These are phyloP conservation scores for Colletotrichum theobromicola DNA, from an alignment of 2,329 filamentous ascomycete species.

Conservation along the genomic window DNA sequence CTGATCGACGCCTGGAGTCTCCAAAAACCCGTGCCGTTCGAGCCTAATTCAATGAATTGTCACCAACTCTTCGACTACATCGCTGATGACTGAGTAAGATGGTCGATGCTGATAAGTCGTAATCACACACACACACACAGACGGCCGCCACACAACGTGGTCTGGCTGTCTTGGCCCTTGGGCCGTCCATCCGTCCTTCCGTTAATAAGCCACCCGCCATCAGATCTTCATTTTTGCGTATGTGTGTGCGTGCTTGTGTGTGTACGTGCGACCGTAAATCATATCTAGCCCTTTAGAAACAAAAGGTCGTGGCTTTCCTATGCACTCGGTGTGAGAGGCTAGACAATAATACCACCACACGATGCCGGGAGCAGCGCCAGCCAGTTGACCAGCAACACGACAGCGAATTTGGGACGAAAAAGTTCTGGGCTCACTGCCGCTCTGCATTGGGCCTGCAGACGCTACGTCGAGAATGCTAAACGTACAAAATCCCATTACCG, in stretches of 20 bases:
- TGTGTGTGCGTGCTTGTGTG: not conserved
- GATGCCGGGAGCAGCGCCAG: not conserved
- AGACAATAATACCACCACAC: not conserved
- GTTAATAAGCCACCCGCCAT: not conserved
- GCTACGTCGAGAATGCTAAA: not conserved
- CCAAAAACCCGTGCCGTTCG: not conserved
- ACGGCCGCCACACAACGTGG: constrained; percentile 5
- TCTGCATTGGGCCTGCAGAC: not conserved
- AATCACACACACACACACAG: not conserved
- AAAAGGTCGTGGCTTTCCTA: not conserved
- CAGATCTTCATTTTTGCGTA: not conserved
- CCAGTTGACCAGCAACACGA: not conserved
- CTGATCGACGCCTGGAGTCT: not conserved
- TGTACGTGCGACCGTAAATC: not conserved
- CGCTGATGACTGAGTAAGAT: not conserved
- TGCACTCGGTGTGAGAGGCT: not conserved
- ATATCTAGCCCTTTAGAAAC: not conserved
- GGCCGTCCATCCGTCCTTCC: not conserved
- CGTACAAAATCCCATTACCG: not conserved
- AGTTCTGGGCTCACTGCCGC: not conserved
- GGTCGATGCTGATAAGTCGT: not conserved
- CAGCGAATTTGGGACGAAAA: not conserved
- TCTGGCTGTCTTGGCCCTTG: not conserved
- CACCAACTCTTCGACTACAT: not conserved
- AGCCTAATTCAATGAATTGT: constrained; percentile 4